phyloP scores from a whole-genome alignment of 1,284 basidiomycete species.

The Porphyrellus sp. region DNA sequence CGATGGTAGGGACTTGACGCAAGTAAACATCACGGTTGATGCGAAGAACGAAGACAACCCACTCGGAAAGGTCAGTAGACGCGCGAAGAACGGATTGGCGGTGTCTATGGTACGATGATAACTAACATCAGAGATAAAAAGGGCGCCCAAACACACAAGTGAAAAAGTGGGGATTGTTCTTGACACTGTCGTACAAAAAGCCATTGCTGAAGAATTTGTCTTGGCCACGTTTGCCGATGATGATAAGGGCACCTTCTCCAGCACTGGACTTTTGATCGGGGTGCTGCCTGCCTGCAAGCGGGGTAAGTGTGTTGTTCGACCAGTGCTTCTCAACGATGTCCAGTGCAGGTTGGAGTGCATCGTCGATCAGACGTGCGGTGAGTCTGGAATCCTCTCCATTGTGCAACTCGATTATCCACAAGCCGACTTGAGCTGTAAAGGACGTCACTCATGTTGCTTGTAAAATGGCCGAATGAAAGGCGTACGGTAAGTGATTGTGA shows the following conservation, averaged over 20 bases:
- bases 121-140: neutral
- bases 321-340: constrained; percentile 79
- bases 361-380: constrained; percentile 55
- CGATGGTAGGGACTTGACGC: constrained; percentile 70
- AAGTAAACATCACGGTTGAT: constrained; percentile 1
- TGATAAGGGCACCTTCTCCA: constrained; percentile 67
- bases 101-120: constrained; percentile 38
- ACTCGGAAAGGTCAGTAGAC: constrained; percentile 71
- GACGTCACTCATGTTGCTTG: neutral
- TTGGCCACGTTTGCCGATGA: constrained; percentile 69
- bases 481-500: constrained; percentile 67
- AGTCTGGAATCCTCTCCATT: constrained; percentile 76
- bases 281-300: constrained; percentile 32
- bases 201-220: constrained; percentile 92
- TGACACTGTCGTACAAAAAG: constrained; percentile 43
- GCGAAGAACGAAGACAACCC: constrained; percentile 25
- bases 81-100: constrained; percentile 52
- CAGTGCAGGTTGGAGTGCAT: constrained; percentile 70
- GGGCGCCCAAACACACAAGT: constrained; percentile 46
- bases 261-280: constrained; percentile 31
- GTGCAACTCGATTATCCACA: constrained; percentile 78
- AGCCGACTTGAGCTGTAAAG: constrained; percentile 49
- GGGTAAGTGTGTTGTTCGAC: constrained; percentile 54
- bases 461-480: constrained; percentile 2
- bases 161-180: constrained; percentile 72